These are phyloP conservation scores for Penicillium sclerotiorum DNA, from an alignment of 2,329 filamentous ascomycete species.

Conservation along the genomic window DNA sequence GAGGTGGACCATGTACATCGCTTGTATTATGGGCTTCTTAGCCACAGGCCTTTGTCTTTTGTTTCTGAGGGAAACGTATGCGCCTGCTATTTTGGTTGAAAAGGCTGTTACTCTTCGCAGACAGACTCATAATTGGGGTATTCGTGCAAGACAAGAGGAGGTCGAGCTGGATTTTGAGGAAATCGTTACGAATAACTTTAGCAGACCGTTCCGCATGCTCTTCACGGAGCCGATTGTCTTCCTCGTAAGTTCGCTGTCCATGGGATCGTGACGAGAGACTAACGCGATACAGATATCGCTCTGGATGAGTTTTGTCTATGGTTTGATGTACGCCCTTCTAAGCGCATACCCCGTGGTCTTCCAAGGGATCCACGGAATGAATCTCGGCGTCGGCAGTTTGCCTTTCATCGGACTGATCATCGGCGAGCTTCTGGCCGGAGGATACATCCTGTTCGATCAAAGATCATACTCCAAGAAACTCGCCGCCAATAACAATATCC, in stretches of 20 bases:
- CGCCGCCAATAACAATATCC: constrained; percentile 32
- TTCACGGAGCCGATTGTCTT: constrained; percentile 46
- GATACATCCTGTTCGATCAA: constrained; percentile 31
- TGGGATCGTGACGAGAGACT: not conserved
- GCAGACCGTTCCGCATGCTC: constrained; percentile 44
- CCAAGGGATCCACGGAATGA: constrained; percentile 34
- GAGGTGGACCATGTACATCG: constrained; percentile 58
- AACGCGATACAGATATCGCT: constrained; percentile 21
- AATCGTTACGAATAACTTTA: constrained; percentile 53
- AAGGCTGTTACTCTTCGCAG: constrained; percentile 54
- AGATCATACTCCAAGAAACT: constrained; percentile 33
- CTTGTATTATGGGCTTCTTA: constrained; percentile 56
- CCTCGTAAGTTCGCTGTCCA: constrained; percentile 20
- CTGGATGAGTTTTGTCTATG: constrained; percentile 39
- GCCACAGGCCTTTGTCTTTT: constrained; percentile 40
- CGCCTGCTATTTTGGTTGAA: constrained; percentile 42
- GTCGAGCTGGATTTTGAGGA: constrained; percentile 56
- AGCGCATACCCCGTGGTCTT: constrained; percentile 34
- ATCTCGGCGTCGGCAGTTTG: constrained; percentile 32
- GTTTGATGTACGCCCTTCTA: constrained; percentile 34
- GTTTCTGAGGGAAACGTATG: constrained; percentile 59
- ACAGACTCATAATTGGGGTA: constrained; percentile 62
- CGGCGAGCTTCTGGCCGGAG: constrained; percentile 32
- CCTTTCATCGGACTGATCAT: constrained; percentile 35
- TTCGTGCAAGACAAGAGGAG: constrained; percentile 59